These are phyloP conservation scores for Anthostomella pinea DNA, from an alignment of 2,329 filamentous ascomycete species.

Conservation along the genomic window DNA sequence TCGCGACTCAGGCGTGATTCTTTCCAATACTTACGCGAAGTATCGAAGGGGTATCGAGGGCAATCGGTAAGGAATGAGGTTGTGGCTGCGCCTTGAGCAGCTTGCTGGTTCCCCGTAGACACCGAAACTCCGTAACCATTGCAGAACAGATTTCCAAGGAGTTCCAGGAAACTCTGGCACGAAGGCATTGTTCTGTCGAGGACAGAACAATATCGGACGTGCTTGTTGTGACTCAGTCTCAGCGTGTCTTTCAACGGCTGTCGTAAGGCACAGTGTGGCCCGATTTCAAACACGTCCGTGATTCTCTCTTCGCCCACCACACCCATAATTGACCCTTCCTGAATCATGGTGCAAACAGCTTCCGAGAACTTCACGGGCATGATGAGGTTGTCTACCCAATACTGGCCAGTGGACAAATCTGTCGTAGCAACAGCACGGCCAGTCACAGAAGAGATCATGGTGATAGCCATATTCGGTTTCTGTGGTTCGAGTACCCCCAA, in stretches of 20 bases:
- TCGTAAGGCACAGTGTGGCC: neutral
- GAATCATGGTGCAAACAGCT: no score
- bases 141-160: neutral
- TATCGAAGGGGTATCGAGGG: constrained; percentile 39
- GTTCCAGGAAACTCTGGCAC: no score
- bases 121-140: constrained; percentile 15
- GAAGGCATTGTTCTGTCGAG: no score
- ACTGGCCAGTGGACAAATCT: neutral
- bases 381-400: constrained; percentile 4
- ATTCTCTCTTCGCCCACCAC: no score
- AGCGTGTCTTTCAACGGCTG: no score
- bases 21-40: constrained; percentile 33
- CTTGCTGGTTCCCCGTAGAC: no score
- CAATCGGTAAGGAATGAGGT: no score
- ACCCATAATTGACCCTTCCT: no score
- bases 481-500: constrained; percentile 10
- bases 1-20: constrained; percentile 29
- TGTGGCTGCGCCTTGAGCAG: no score
- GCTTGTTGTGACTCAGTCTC: no score
- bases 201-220: no score
- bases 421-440: neutral
- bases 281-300: constrained; percentile 1
- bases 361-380: constrained; percentile 3
- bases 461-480: no score
- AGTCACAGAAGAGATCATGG: constrained; percentile 4